phyloP scores from a whole-genome alignment of 2,329 filamentous ascomycete species.

The Beauveria rudraprayagi region DNA sequence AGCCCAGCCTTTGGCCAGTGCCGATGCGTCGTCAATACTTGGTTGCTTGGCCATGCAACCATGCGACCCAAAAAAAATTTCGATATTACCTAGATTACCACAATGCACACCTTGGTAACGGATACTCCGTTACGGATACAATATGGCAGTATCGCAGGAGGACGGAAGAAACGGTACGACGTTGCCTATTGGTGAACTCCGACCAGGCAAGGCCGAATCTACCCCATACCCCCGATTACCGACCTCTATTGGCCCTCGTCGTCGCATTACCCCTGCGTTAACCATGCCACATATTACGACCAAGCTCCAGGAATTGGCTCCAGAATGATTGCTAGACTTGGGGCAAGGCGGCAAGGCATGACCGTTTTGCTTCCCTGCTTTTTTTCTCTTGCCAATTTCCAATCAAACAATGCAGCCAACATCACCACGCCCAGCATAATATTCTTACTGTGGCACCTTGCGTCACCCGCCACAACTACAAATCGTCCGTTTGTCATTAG shows the following conservation, averaged over 20 bases:
- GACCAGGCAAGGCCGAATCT: neutral
- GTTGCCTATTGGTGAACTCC: no score
- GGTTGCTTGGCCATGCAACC: neutral
- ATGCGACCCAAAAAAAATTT: neutral
- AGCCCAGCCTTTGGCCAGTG: no score
- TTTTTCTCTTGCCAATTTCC: neutral
- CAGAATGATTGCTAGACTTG: neutral
- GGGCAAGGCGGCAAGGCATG: neutral
- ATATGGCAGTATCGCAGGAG: no score
- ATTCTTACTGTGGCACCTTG: neutral
- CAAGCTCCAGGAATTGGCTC: neutral
- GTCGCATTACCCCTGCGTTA: neutral
- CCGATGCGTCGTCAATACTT: neutral
- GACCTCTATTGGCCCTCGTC: neutral
- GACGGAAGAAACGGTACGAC: no score
- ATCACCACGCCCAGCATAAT: neutral
- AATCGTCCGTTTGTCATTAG: neutral
- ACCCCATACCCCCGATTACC: neutral
- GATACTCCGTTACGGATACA: no score
- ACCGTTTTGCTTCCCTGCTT: slow-evolving; percentile 3
- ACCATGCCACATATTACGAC: neutral
- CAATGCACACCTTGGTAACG: neutral
- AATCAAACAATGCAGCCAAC: no score
- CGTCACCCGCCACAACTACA: neutral
- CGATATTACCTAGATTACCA: neutral